A percentile compares a stretch with the other conserved stretches of the same genome.
phyloP scores from a whole-genome alignment of 2,329 filamentous ascomycete genomes.

The Alternaria atra region DNA sequence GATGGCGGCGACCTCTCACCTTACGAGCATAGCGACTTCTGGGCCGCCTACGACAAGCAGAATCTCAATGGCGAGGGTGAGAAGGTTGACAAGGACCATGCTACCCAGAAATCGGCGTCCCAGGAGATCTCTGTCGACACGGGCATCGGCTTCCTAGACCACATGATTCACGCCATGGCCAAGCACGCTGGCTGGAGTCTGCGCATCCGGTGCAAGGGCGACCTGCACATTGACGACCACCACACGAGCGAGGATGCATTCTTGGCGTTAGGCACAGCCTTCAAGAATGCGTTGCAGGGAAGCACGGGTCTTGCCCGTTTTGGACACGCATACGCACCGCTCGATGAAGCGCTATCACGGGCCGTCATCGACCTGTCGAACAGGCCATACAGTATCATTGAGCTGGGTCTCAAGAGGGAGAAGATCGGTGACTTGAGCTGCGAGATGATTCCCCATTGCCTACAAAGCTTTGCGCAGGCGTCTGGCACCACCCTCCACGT shows the following conservation, averaged over 20 bases:
- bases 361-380: constrained; percentile 96
- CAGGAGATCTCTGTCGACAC: constrained; percentile 90
- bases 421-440: constrained; percentile 88
- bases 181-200: constrained; percentile 97
- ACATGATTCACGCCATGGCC: constrained; percentile 96
- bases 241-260: constrained; percentile 97
- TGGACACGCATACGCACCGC: constrained; percentile 88
- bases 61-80: constrained; percentile 43
- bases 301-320: constrained; percentile 87
- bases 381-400: constrained; percentile 83
- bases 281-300: constrained; percentile 79
- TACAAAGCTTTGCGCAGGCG: constrained; percentile 92
- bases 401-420: constrained; percentile 86
- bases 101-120: constrained; percentile 81
- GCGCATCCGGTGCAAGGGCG: constrained; percentile 81
- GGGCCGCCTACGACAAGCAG: constrained; percentile 57
- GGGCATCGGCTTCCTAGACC: constrained; percentile 96
- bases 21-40: constrained; percentile 57
- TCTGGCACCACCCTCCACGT: constrained; percentile 94
- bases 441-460: constrained; percentile 96
- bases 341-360: constrained; percentile 93
- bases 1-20: constrained; percentile 77
- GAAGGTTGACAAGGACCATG: constrained; percentile 68
- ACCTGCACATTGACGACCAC: constrained; percentile 97
- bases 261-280: constrained; percentile 86